Percentiles rank a stretch among this genome's conserved stretches.
phyloP scores from a whole-genome alignment of 2,329 filamentous ascomycete genomes.

The Fusarium humuli region DNA sequence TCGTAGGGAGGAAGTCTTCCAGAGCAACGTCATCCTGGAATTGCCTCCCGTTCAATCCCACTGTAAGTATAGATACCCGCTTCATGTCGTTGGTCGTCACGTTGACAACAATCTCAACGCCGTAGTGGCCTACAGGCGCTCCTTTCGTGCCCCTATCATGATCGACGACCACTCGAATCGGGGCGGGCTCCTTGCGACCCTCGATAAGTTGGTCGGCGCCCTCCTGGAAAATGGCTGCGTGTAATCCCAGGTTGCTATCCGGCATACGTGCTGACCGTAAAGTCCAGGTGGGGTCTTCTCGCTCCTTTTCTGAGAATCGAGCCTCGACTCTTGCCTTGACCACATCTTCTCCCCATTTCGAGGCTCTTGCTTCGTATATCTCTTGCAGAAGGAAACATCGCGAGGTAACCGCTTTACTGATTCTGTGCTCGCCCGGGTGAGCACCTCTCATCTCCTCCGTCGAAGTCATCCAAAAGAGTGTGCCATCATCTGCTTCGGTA shows the following conservation, averaged over 20 bases:
- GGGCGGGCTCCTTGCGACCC: constrained; percentile 74
- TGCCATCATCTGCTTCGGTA: constrained; percentile 75
- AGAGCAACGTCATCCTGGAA: constrained; percentile 79
- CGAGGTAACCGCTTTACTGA: constrained; percentile 65
- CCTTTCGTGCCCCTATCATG: constrained; percentile 74
- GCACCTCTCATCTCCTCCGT: constrained; percentile 69
- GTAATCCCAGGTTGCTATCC: constrained; percentile 69
- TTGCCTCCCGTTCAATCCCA: constrained; percentile 76
- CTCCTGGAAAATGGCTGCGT: constrained; percentile 79
- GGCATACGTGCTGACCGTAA: constrained; percentile 75
- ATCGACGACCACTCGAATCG: constrained; percentile 79
- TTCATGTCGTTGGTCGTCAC: constrained; percentile 66
- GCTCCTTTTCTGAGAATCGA: constrained; percentile 84
- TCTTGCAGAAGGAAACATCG: constrained; percentile 79
- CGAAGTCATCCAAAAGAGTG: constrained; percentile 75
- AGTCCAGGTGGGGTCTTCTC: constrained; percentile 84
- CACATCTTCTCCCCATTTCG: constrained; percentile 84
- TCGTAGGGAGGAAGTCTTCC: constrained; percentile 78
- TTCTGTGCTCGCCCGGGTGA: constrained; percentile 56
- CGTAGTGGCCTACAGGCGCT: constrained; percentile 73
- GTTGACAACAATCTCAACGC: constrained; percentile 77
- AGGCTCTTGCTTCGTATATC: constrained; percentile 80
- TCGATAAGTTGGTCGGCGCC: constrained; percentile 70
- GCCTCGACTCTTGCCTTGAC: constrained; percentile 88
- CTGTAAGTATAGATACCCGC: constrained; percentile 62